A percentile compares a stretch with the other conserved stretches of the same genome.
Conservation (phyloP, 306 rosid species). For the Quercus ilex region DNA sequence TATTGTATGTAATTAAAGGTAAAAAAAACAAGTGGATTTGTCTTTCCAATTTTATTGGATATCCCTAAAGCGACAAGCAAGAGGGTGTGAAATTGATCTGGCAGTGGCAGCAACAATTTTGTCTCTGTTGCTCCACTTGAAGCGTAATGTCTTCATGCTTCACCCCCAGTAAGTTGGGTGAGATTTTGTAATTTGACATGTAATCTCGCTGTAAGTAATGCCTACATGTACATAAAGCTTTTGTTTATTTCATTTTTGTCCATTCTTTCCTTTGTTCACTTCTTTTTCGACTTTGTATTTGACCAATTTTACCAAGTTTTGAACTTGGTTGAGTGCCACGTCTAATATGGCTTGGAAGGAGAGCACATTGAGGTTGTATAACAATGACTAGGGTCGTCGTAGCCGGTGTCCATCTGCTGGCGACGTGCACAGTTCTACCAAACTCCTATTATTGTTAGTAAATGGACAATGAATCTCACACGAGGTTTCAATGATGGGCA, state of each 20-base stretch:
- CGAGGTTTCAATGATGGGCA: too few relatives aligned
- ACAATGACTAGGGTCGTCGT: not conserved
- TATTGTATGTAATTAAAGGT: not conserved
- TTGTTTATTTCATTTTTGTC: not conserved
- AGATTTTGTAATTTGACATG: slow-evolving; percentile 1
- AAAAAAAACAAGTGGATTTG: not conserved
- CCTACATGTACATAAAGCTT: not conserved
- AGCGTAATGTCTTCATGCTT: not conserved
- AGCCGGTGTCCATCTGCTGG: not conserved
- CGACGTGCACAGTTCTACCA: not conserved
- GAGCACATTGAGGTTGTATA: not conserved
- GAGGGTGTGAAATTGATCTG: slow-evolving; percentile 17
- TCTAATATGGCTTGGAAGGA: not conserved
- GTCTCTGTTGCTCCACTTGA: slow-evolving; percentile 39
- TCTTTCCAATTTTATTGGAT: too few relatives aligned
- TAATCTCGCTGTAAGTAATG: not conserved
- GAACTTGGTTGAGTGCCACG: not conserved
- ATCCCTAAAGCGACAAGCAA: not conserved
- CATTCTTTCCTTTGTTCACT: not conserved
- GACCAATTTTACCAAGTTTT: not conserved
- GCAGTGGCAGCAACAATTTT: slow-evolving; percentile 60
- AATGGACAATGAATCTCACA: too few relatives aligned
- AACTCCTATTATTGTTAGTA: too few relatives aligned
- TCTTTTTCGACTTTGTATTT: not conserved
- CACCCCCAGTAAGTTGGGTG: slow-evolving; percentile 2